Evolutionary conservation across 2,329 filamentous ascomycete species (phyloP).

Genomic region (Fusarium nurragi): DNA sequence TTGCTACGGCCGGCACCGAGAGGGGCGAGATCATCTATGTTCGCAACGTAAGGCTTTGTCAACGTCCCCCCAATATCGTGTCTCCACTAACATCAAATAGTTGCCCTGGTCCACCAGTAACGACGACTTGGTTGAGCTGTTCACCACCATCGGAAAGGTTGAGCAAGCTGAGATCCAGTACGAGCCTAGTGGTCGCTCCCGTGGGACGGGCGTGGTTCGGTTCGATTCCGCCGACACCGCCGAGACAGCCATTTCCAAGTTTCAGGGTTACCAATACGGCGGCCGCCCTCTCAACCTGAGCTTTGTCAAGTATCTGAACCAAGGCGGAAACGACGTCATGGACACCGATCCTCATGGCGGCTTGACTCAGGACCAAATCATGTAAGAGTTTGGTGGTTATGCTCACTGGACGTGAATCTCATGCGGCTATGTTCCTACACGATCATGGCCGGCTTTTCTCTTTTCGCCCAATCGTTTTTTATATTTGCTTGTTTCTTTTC

Average conservation of each 20-base stretch:
- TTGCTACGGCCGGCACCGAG: conserved; percentile 86
- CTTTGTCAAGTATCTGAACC: conserved; percentile 91
- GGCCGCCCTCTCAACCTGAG: conserved; percentile 91
- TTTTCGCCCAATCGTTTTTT: conserved; percentile 32
- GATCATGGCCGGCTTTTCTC: conserved; percentile 12
- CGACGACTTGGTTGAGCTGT: conserved; percentile 94
- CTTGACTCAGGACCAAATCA: conserved; percentile 97
- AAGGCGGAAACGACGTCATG: conserved; percentile 76
- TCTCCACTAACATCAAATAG: conserved; percentile 58
- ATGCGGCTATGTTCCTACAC: conserved; percentile 8
- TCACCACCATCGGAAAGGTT: conserved; percentile 97
- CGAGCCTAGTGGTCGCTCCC: conserved; percentile 93
- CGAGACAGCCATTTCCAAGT: conserved; percentile 94
- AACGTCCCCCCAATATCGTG: not conserved
- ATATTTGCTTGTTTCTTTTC: conserved; percentile 36
- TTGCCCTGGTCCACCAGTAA: conserved; percentile 99
- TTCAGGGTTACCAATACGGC: conserved; percentile 97
- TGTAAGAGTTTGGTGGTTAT: conserved; percentile 64
- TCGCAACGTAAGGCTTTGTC: conserved; percentile 79
- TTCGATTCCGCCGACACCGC: conserved; percentile 86
- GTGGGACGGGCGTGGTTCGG: conserved; percentile 94
- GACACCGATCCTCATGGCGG: conserved; percentile 79
- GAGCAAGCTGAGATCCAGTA: conserved; percentile 99
- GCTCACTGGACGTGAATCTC: conserved; percentile 14
- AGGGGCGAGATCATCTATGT: conserved; percentile 89